Base-by-base conservation (phyloP, 2,329 filamentous ascomycete genomes). In the Ascochyta viciae-villosae region DNA sequence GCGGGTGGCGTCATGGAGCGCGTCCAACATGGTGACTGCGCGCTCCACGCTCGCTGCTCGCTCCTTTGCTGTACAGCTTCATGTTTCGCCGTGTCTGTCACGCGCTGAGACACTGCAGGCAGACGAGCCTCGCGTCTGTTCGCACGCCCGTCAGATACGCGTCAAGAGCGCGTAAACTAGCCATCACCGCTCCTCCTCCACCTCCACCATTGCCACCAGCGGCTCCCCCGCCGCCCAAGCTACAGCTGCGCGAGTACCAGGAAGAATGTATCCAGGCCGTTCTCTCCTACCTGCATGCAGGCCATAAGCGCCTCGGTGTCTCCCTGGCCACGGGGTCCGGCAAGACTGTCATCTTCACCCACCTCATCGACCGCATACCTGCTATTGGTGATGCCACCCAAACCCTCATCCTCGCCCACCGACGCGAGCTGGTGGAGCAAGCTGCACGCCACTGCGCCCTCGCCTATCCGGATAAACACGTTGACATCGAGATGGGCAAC, bases 311-410 rank as follows among this genome's bases (percentile, higher is more conserved):
- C 6, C 78, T 96, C 1, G 92, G 92, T 0, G 84, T 96, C 5
- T 96, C 93, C 0, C 76, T 97, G 33, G 93, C 92, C 3, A 97
- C 93, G 3, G 92, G 93, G 1, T 87, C 90, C 60, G 92, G 92
- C 6, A 97, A 97, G 75, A 97, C 92, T 7, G 91, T 99, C 71
- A 93, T 99, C 66, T 99, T 99, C 78, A 98, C 94, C 12, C 92
- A 96, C 73, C 83, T 99, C 41, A 96, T 99, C 60, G 87, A 91
- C 67, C 89, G 90, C 54, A 82, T 98, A 46, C 77, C 87, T 6
- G 81, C 80, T 10, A 79, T 81, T 47, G 73, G 82, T 27, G 72
- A 78, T 57, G 89, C 88, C 22, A 85, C 85, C 1, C 91, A 92
- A 72, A 96, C 94, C 0, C 83, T 99, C 55, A 96, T 99, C 61